Conservation (phyloP, 1,284 basidiomycete genomes). For the Stereum hirsutum region DNA sequence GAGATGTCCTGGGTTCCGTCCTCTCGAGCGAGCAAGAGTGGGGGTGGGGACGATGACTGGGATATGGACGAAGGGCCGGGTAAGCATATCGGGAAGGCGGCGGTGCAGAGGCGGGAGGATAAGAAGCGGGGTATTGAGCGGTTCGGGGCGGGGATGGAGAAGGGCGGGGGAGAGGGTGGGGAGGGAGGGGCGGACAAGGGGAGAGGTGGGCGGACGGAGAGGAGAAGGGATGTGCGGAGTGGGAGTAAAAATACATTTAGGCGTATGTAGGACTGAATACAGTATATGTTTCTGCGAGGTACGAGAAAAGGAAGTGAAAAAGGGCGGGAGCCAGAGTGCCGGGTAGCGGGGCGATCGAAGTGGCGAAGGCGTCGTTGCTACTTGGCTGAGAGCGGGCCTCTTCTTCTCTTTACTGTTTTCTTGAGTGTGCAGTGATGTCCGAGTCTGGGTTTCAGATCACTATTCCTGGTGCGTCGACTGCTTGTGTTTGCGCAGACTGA, state of each 20-base stretch:
- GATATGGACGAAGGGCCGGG: slow-evolving; percentile 20
- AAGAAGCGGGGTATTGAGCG: slow-evolving; percentile 59
- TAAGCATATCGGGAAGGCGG: too few species aligned
- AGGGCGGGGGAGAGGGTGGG: slow-evolving; percentile 45
- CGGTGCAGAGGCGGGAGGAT: too few species aligned
- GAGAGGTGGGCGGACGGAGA: slow-evolving; percentile 58
- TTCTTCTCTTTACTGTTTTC: background rate
- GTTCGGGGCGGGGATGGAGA: slow-evolving; percentile 84
- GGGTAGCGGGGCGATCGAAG: too few species aligned
- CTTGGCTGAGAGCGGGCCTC: background rate
- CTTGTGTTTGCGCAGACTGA: slow-evolving; percentile 1
- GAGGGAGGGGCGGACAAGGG: slow-evolving; percentile 45
- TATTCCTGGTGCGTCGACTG: slow-evolving; percentile 53
- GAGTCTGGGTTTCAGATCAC: slow-evolving; percentile 59
- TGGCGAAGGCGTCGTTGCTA: too few species aligned
- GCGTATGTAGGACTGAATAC: slow-evolving; percentile 20
- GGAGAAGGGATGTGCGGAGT: slow-evolving; percentile 69
- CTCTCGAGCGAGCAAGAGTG: slow-evolving; percentile 14
- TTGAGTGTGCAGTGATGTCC: background rate
- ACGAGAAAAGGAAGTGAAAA: too few species aligned
- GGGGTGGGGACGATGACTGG: slow-evolving; percentile 22
- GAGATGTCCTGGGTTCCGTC: slow-evolving; percentile 63
- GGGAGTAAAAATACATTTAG: slow-evolving; percentile 83
- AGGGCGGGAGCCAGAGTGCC: too few species aligned
- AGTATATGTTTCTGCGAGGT: too few species aligned